Evolutionary conservation across 2,329 filamentous ascomycete species (phyloP), one percentile per base, ranked within the genome.

Genomic region (Penicillium decumbens): DNA sequence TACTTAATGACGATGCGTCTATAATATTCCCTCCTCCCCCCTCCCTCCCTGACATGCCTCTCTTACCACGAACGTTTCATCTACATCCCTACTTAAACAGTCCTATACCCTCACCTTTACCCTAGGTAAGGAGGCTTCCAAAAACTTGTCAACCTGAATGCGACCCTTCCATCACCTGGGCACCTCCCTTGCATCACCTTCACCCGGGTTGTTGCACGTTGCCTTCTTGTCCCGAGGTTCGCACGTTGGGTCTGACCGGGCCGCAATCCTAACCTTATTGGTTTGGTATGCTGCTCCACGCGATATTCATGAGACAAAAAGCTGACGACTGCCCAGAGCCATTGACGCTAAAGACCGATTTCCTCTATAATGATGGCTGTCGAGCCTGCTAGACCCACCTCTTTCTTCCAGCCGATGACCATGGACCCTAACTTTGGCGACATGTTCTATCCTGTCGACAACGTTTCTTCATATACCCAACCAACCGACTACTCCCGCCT

Each of bases 371-470:
- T 70, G 45, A 50, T 70, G 45, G 65, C 66, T n/a, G 25, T 69
- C 20, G 65, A 70, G 48, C 51, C 62, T 27, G 57, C 64, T 49
- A 56, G 65, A 52, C 59, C 63, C 43, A 67, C 65, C 30, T 42
- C 61, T 41, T 69, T 63, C 53, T 65, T 64, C 53, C 27, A 28
- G 9, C 62, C 60, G 20, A 61, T 63, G 56, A 53, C 63, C n/a
- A 64, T 70, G 56, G 67, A 70, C 44, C 55, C 65, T 18, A 57
- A 56, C 28, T 46, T 67, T 43, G 57, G 63, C 25, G 65, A 69
- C 28, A 59, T 66, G 33, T 67, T 66, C 45, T 55, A 50, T 41
- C 57, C 61, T n/a, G 49, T 63, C 43, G 67, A 66, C 39, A 54
- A 35, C 35, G 37, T 66, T 43, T 51, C 56, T 25, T 50, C 45